Conservation (phyloP, 1,284 basidiomycete genomes). For the Leccinum solheimii region DNA sequence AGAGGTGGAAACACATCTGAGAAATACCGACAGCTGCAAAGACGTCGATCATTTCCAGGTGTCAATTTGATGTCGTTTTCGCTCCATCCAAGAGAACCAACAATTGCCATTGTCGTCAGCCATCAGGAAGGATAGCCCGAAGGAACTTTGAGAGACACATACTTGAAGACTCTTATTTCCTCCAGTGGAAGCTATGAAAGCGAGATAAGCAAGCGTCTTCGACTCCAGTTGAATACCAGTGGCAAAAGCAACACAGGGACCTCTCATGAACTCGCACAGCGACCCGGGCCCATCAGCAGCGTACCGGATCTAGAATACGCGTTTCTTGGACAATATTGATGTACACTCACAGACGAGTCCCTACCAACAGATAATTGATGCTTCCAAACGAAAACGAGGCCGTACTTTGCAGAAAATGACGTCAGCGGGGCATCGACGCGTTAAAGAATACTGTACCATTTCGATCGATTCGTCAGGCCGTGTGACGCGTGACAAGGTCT, state of each 20-base stretch:
- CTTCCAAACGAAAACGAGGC: neutral
- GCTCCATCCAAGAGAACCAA: neutral
- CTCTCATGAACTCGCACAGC: constrained; percentile 9
- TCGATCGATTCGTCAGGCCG: no score
- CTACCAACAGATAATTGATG: neutral
- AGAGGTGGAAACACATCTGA: no score
- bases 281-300: constrained; percentile 4
- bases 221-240: neutral
- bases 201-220: neutral
- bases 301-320: constrained; percentile 15
- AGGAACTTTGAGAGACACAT: no score
- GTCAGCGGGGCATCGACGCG: neutral
- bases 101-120: neutral
- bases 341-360: neutral
- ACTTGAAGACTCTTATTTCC: neutral
- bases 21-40: neutral
- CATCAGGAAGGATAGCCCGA: neutral
- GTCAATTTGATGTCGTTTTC: neutral
- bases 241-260: neutral
- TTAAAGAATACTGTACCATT: no score
- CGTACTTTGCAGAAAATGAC: neutral
- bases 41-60: neutral
- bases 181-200: constrained; percentile 7
- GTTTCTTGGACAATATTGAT: neutral
- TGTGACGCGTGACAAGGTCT: no score